phyloP scores from a whole-genome alignment of 75 land plant species.

The Selaginella tamariscina region DNA sequence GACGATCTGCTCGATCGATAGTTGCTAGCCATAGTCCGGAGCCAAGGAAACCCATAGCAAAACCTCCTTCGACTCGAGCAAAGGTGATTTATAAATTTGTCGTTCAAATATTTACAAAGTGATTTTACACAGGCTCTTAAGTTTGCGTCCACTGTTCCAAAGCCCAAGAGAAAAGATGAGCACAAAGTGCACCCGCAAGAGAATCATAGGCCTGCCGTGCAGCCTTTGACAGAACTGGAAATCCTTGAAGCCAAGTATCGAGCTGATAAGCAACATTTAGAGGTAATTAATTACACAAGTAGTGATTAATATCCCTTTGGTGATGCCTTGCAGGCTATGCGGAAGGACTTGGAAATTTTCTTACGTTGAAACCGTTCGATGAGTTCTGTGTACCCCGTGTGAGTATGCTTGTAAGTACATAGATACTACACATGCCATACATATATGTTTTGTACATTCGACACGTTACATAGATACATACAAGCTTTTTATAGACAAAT shows the following conservation, averaged over 20 bases:
- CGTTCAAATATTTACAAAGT: background rate
- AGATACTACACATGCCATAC: too few species aligned
- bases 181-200: conserved; percentile 13
- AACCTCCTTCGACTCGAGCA: conserved; percentile 15
- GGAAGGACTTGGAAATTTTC: conserved; percentile 19
- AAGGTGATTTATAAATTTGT: conserved; percentile 14
- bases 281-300: conserved; percentile 8
- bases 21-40: conserved; percentile 8
- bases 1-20: conserved; percentile 17
- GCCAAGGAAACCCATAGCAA: conserved; percentile 14
- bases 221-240: conserved; percentile 13
- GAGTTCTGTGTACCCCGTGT: too few species aligned
- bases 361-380: too few species aligned
- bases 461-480: too few species aligned
- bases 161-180: conserved; percentile 19
- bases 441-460: too few species aligned
- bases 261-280: conserved; percentile 22
- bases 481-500: too few species aligned
- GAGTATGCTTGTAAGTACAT: too few species aligned
- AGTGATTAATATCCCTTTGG: too few species aligned
- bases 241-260: conserved; percentile 22
- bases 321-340: conserved; percentile 27
- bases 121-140: conserved; percentile 16
- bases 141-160: conserved; percentile 24
- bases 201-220: conserved; percentile 2